Base-by-base conservation (phyloP, 768 basidiomycete species). In the Phlebiopsis flavidoalba region DNA sequence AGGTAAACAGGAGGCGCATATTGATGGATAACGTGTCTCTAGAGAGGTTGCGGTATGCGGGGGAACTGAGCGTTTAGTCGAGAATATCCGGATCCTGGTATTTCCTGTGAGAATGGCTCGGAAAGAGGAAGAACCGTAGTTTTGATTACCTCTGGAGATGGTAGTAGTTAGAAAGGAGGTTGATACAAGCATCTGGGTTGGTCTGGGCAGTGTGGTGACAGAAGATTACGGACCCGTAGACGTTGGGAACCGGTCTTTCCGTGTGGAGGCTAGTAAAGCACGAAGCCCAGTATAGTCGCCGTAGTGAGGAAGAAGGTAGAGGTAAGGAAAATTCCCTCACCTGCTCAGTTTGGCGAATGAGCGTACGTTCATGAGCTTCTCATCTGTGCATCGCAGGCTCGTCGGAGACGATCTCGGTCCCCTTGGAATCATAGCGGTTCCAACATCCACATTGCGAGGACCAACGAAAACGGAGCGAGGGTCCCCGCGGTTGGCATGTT, bases 111-210 rank as follows among this genome's bases (percentile, higher is more conserved):
- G 26, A 46, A 77, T 87, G 65, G 26, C 26, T 31, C 2, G 2
- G 26, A 2, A 31, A 31, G 6, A 31, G n/a, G 26, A 31, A 31
- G 26, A 3, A 31, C 6, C 26, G 6, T 31, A 6, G 6, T 31
- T n/a, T n/a, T 2, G 26, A 31, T 31, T 69, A 93, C 93, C 61
- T 83, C 81, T n/a, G 85, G 82, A 24, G 84, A 75, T 10, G 94
- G 94, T 0, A 96, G 72, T 95, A 98, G 67, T 90, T 94, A 15
- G 94, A 90, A 35, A 98, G 76, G 58, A 98, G 82, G 72, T 94
- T 62, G 91, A 77, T 57, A 93, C 77, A 43, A 98, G 81, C 77
- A 86, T 88, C 69, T 97, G 95, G n/a, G 73, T 98, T 98, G n/a
- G 92, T 91, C 66, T 89, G 87, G 71, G 95, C 97, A 7, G 84